Conservation (phyloP, 331 rosid genomes). For the Pyrus hybrid region DNA sequence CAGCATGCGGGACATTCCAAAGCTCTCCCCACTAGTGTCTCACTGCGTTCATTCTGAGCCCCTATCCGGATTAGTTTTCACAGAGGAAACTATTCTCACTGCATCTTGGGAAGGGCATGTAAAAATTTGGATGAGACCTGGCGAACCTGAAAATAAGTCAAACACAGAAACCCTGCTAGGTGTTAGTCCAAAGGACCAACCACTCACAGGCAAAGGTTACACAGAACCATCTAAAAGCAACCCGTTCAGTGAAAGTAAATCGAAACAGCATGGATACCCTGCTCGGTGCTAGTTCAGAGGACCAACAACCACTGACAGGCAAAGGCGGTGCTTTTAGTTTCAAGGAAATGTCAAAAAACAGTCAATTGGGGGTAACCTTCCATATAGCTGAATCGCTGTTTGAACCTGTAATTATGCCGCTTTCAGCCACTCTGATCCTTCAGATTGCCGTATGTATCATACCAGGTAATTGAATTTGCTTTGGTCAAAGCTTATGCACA, state of each 20-base stretch:
- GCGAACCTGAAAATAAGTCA: constrained; percentile 46
- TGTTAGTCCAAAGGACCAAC: constrained; percentile 43
- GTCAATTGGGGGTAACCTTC: neutral
- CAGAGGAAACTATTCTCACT: constrained; percentile 80
- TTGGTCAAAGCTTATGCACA: neutral
- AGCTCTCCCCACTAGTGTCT: constrained; percentile 77
- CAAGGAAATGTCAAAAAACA: constrained; percentile 6
- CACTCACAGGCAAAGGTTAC: neutral
- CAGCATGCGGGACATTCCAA: constrained; percentile 79
- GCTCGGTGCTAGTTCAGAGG: constrained; percentile 51
- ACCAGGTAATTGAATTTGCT: neutral
- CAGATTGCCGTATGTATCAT: neutral
- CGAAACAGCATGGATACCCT: constrained; percentile 41
- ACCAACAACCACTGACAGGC: constrained; percentile 4
- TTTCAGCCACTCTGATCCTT: neutral
- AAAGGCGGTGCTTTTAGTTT: neutral
- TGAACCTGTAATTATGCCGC: constrained; percentile 6
- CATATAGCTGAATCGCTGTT: neutral
- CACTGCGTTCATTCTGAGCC: constrained; percentile 91
- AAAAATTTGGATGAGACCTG: constrained; percentile 83
- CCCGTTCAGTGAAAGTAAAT: constrained; percentile 35
- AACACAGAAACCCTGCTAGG: constrained; percentile 44
- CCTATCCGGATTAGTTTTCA: constrained; percentile 73
- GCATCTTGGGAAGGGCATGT: constrained; percentile 93
- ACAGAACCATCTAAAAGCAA: neutral